phyloP scores from a whole-genome alignment of 768 basidiomycete species.

The Dioszegia crocea region DNA sequence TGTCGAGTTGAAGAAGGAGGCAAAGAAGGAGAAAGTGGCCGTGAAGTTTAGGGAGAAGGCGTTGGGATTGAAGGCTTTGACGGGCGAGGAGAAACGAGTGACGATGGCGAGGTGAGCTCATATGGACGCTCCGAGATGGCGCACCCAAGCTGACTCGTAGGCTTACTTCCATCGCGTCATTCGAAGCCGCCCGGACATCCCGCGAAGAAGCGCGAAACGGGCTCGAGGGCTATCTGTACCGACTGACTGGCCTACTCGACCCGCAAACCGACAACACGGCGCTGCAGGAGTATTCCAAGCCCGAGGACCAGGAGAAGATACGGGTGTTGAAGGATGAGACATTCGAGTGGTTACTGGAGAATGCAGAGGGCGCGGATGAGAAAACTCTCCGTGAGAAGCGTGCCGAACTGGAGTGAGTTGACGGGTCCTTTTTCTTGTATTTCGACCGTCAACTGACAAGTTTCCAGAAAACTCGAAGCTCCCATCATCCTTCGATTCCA shows the following conservation, averaged over 20 bases:
- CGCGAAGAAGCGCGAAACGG: constrained; percentile 86
- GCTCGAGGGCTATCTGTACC: constrained; percentile 90
- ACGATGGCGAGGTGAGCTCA: constrained; percentile 60
- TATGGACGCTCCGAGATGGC: neutral
- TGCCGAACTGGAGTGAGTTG: constrained; percentile 75
- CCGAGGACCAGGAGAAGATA: constrained; percentile 65
- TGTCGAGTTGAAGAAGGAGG: constrained; percentile 21
- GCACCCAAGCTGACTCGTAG: constrained; percentile 52
- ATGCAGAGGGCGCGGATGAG: constrained; percentile 77
- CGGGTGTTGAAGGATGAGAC: constrained; percentile 66
- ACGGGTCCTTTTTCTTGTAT: neutral
- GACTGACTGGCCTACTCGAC: constrained; percentile 73
- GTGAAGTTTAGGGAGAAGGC: constrained; percentile 64
- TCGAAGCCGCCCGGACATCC: constrained; percentile 69
- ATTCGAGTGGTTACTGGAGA: constrained; percentile 75
- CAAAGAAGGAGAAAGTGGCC: constrained; percentile 58
- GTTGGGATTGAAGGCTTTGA: constrained; percentile 70
- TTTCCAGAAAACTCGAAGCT: constrained; percentile 65
- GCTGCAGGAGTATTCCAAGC: constrained; percentile 79
- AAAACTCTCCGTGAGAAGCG: constrained; percentile 70
- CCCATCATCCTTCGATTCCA: constrained; percentile 82
- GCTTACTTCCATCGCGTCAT: constrained; percentile 69
- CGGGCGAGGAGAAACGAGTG: constrained; percentile 67
- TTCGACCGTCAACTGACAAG: neutral
- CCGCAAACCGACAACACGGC: constrained; percentile 64